Evolutionary conservation across 2,329 filamentous ascomycete species (phyloP).

Genomic region (Plenodomus tracheiphilus): DNA sequence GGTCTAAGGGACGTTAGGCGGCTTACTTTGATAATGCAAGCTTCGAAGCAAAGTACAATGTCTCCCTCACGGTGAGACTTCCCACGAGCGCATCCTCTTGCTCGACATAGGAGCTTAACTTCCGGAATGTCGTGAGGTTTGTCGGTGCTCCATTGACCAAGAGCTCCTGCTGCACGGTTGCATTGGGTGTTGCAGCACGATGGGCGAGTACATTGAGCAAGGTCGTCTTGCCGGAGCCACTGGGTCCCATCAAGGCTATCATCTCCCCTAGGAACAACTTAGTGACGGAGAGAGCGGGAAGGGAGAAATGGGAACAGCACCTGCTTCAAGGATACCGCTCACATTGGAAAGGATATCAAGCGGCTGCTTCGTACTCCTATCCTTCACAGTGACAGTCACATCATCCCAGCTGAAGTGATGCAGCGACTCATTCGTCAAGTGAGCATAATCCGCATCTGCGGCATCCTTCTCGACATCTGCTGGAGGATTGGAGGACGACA

Average conservation of each 20-base stretch:
- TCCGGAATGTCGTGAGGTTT: slow-evolving; percentile 60
- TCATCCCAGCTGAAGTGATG: slow-evolving; percentile 67
- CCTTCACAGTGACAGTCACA: slow-evolving; percentile 72
- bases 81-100: slow-evolving; percentile 86
- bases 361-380: slow-evolving; percentile 65
- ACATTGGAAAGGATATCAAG: slow-evolving; percentile 66
- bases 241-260: slow-evolving; percentile 79
- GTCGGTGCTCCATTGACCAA: slow-evolving; percentile 66
- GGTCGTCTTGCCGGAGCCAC: slow-evolving; percentile 59
- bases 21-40: slow-evolving; percentile 57
- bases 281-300: too few species aligned
- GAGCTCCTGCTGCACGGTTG: slow-evolving; percentile 57
- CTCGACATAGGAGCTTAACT: slow-evolving; percentile 77
- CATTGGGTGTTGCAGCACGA: slow-evolving; percentile 57
- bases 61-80: slow-evolving; percentile 78
- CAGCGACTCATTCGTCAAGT: slow-evolving; percentile 67
- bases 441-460: slow-evolving; percentile 49
- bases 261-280: slow-evolving; percentile 53
- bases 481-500: slow-evolving; percentile 16
- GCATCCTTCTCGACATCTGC: slow-evolving; percentile 52
- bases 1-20: neutral
- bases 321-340: slow-evolving; percentile 67
- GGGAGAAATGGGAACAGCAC: slow-evolving; percentile 39
- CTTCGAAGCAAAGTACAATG: slow-evolving; percentile 74
- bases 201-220: slow-evolving; percentile 78